Evolutionary conservation across 768 basidiomycete species (phyloP).

Genomic region (Suillus decipiens): DNA sequence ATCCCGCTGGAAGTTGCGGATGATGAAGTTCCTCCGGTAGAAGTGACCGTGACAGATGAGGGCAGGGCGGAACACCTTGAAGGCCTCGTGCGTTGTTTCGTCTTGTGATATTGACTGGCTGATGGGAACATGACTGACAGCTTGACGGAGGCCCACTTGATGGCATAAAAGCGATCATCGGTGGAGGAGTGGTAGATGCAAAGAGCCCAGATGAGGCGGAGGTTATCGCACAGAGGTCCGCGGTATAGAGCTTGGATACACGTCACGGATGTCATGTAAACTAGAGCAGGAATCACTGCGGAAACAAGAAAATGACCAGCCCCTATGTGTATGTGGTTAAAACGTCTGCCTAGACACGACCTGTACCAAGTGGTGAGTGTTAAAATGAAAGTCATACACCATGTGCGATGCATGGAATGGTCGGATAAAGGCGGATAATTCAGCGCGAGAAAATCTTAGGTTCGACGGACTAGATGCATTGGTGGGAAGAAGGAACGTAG

Average conservation of each 20-base stretch:
- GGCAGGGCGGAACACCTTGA: constrained; percentile 59
- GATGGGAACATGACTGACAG: background rate
- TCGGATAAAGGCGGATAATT: constrained; percentile 11
- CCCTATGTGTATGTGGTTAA: no score
- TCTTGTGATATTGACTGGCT: background rate
- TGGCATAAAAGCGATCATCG: constrained; percentile 5
- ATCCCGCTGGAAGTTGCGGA: constrained; percentile 25
- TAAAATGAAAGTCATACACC: constrained; percentile 74
- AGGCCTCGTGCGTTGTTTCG: constrained; percentile 49
- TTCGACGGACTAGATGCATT: background rate
- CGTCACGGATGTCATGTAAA: background rate
- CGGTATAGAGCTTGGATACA: background rate
- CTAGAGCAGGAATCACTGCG: background rate
- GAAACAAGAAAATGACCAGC: no score
- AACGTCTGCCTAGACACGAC: no score
- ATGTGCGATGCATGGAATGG: constrained; percentile 33
- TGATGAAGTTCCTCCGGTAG: constrained; percentile 34
- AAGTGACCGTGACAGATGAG: constrained; percentile 49
- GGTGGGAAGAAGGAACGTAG: background rate
- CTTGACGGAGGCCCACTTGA: background rate
- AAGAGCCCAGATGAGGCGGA: background rate
- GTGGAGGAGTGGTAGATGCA: background rate
- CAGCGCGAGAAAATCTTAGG: background rate
- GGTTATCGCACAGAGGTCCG: background rate
- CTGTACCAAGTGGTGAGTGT: constrained; percentile 94